A percentile compares a stretch with the other conserved stretches of the same genome.
Evolutionary conservation across 2,329 filamentous ascomycete species (phyloP).

Genomic region (Cladophialophora carrionii): DNA sequence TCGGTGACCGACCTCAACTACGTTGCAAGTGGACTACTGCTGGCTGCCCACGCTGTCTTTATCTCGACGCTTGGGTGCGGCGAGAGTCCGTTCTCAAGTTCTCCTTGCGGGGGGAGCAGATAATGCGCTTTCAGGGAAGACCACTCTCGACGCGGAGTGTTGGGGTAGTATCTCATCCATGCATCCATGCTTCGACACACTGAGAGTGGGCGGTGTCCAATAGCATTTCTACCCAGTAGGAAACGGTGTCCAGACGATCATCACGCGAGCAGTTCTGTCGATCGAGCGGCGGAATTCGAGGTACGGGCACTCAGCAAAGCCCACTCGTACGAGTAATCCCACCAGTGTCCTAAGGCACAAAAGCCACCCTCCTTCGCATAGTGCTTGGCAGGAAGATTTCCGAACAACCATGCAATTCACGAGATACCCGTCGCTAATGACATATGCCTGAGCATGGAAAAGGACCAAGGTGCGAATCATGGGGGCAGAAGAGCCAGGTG

Average conservation of each 20-base stretch:
- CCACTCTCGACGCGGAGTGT: neutral
- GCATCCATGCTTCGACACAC: neutral
- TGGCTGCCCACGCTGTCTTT: neutral
- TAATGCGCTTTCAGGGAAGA: neutral
- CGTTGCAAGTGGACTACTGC: neutral
- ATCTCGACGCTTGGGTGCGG: neutral
- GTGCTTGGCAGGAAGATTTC: neutral
- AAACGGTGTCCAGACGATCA: neutral
- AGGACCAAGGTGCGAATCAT: neutral
- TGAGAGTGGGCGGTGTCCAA: neutral
- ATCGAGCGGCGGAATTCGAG: neutral
- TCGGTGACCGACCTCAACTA: neutral
- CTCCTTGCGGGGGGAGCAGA: neutral
- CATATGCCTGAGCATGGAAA: neutral
- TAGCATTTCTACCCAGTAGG: neutral
- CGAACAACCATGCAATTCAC: neutral
- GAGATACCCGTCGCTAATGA: neutral
- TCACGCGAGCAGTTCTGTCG: neutral
- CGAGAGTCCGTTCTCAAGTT: neutral
- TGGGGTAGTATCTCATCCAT: neutral
- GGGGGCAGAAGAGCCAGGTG: neutral
- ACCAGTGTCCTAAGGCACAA: neutral
- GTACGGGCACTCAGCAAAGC: neutral
- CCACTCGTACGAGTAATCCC: neutral
- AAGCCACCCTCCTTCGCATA: neutral